phyloP scores from a whole-genome alignment of 2,329 filamentous ascomycete species.

The Xylariomycetidae sp. region DNA sequence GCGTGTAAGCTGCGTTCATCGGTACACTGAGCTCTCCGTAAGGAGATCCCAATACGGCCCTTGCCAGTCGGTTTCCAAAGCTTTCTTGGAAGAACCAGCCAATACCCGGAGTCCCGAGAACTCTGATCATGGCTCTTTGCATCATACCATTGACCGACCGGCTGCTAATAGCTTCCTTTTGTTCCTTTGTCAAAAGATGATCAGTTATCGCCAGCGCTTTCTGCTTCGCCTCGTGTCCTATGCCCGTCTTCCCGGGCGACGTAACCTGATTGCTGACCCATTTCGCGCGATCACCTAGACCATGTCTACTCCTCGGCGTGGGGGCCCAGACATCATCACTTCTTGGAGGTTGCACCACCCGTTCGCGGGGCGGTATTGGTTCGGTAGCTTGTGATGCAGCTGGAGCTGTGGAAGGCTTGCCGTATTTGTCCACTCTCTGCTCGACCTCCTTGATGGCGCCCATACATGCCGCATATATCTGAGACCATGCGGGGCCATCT shows the following conservation, averaged over 20 bases:
- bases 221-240: slow-evolving; percentile 48
- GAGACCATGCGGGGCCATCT: slow-evolving; percentile 75
- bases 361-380: slow-evolving; percentile 25
- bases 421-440: slow-evolving; percentile 59
- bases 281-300: slow-evolving; percentile 42
- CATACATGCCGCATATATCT: slow-evolving; percentile 67
- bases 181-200: slow-evolving; percentile 45
- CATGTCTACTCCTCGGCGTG: slow-evolving; percentile 32
- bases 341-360: slow-evolving; percentile 35
- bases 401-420: slow-evolving; percentile 38
- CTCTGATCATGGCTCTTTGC: slow-evolving; percentile 39
- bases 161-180: slow-evolving; percentile 48
- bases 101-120: slow-evolving; percentile 47
- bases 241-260: slow-evolving; percentile 43
- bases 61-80: slow-evolving; percentile 60
- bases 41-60: slow-evolving; percentile 68
- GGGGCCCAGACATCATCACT: slow-evolving; percentile 42
- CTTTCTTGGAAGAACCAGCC: slow-evolving; percentile 68
- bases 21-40: slow-evolving; percentile 66
- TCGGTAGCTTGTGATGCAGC: slow-evolving; percentile 20
- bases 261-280: slow-evolving; percentile 38
- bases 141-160: slow-evolving; percentile 46
- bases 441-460: slow-evolving; percentile 64
- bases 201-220: slow-evolving; percentile 43
- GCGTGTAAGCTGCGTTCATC: slow-evolving; percentile 65